A percentile compares a stretch with the other conserved stretches of the same genome.
These are phyloP conservation scores for Tuber aestivum DNA, from an alignment of 495 filamentous ascomycete genomes.

Conservation along the genomic window DNA sequence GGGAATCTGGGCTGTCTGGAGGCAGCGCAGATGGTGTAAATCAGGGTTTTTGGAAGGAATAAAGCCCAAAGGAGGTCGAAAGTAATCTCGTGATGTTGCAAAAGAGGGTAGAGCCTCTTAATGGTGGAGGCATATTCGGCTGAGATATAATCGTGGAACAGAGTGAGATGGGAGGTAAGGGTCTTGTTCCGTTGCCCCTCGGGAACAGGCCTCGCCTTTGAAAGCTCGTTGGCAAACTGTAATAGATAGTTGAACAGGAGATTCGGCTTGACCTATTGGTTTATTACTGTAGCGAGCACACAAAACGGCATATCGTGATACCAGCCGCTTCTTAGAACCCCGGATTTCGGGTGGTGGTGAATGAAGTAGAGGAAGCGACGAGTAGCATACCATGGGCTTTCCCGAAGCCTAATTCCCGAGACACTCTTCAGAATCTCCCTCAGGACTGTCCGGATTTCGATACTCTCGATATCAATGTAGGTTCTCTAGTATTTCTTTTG, in stretches of 20 bases:
- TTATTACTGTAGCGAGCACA: not conserved
- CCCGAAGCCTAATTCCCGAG: conserved; percentile 29
- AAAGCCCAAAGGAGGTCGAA: conserved; percentile 50
- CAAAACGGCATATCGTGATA: not conserved
- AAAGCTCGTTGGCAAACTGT: conserved; percentile 26
- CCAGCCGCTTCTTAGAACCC: too few relatives aligned
- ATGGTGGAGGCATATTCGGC: conserved; percentile 43
- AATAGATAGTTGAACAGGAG: conserved; percentile 40
- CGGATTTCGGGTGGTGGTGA: too few relatives aligned
- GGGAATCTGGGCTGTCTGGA: conserved; percentile 44
- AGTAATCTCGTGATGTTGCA: conserved; percentile 46
- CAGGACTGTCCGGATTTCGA: conserved; percentile 30
- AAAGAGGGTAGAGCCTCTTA: conserved; percentile 45
- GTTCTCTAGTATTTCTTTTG: conserved; percentile 41
- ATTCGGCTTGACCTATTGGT: conserved; percentile 33
- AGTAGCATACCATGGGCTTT: conserved; percentile 37
- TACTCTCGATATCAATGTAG: conserved; percentile 39
- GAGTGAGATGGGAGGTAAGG: conserved; percentile 49
- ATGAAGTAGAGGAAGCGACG: not conserved
- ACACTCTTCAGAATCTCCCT: conserved; percentile 37
- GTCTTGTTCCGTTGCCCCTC: conserved; percentile 58
- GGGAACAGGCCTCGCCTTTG: conserved; percentile 32
- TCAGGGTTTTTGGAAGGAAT: conserved; percentile 45
- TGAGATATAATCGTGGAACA: conserved; percentile 47
- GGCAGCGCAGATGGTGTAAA: conserved; percentile 48